Conservation (phyloP, 73 alveolate species). For the Diophrys appendiculata region DNA sequence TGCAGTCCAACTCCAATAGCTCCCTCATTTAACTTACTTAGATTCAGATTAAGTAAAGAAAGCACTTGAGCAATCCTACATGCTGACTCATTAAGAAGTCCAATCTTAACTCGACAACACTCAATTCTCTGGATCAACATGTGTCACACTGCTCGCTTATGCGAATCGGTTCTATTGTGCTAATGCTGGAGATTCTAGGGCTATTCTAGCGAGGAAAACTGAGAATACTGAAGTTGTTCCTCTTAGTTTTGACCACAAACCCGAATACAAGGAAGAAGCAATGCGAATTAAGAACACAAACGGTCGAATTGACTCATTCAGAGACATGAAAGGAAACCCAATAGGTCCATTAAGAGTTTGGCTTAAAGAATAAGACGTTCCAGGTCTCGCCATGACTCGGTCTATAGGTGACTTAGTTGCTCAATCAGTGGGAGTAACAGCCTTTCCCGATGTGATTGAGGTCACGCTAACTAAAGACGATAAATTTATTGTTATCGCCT, state of each 20-base stretch:
- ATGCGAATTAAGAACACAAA: conserved; percentile 73
- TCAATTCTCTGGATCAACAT: conserved; percentile 89
- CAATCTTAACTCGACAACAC: background rate
- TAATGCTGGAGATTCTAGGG: conserved; percentile 91
- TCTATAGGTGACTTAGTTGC: conserved; percentile 96
- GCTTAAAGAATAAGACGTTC: conserved; percentile 85
- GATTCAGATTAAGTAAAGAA: background rate
- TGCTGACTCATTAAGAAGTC: background rate
- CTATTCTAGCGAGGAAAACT: conserved; percentile 37
- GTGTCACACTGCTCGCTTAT: conserved; percentile 70
- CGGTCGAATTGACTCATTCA: conserved; percentile 89
- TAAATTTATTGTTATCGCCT: conserved; percentile 86
- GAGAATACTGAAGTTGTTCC: conserved; percentile 24
- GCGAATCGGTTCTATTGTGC: conserved; percentile 64
- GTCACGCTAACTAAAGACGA: conserved; percentile 70
- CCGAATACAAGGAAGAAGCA: conserved; percentile 83
- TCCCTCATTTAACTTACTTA: background rate
- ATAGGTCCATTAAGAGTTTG: conserved; percentile 95
- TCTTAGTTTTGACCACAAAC: conserved; percentile 88
- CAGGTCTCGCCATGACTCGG: conserved; percentile 99
- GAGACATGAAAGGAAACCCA: conserved; percentile 73
- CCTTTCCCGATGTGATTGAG: conserved; percentile 70
- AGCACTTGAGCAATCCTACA: background rate
- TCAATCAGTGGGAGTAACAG: conserved; percentile 85
- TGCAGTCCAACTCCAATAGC: no score